Conservation (phyloP, 2,329 filamentous ascomycete genomes). For the Aureobasidium leucospermi region DNA sequence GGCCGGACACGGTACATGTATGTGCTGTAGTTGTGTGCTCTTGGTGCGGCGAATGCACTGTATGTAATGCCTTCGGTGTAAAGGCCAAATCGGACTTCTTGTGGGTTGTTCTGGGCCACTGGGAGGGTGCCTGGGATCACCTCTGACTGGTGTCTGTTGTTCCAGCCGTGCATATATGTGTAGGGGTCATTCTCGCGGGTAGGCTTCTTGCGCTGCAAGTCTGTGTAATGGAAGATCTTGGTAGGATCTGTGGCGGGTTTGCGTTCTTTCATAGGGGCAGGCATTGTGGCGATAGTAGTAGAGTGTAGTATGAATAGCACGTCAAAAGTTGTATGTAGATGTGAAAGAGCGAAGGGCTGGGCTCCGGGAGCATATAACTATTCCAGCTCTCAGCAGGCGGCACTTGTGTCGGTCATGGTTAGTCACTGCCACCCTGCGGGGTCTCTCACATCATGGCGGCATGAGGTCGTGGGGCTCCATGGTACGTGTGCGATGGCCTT, state of each 20-base stretch:
- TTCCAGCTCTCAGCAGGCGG: background rate
- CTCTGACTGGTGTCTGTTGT: slow-evolving; percentile 34
- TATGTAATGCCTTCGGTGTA: slow-evolving; percentile 42
- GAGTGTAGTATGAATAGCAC: background rate
- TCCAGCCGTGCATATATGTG: slow-evolving; percentile 32
- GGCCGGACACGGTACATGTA: slow-evolving; percentile 40
- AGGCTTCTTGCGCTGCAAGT: slow-evolving; percentile 31
- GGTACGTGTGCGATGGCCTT: background rate
- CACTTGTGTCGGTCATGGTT: background rate
- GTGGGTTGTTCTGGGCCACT: slow-evolving; percentile 36
- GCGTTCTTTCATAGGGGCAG: slow-evolving; percentile 19
- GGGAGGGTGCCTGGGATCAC: slow-evolving; percentile 38
- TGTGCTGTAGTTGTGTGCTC: slow-evolving; percentile 35
- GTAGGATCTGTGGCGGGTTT: slow-evolving; percentile 30
- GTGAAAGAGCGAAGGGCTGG: background rate
- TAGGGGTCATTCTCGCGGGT: slow-evolving; percentile 33
- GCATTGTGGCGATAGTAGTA: background rate
- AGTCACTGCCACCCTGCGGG: background rate
- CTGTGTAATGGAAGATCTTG: slow-evolving; percentile 32
- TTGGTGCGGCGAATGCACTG: slow-evolving; percentile 37
- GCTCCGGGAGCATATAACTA: background rate
- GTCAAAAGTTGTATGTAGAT: background rate
- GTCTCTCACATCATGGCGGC: background rate
- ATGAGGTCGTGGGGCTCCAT: background rate
- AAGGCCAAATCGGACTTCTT: slow-evolving; percentile 36